A percentile compares a stretch with the other conserved stretches of the same genome.
Conservation (phyloP, 306 rosid species). For the Cicer cuneatum region DNA sequence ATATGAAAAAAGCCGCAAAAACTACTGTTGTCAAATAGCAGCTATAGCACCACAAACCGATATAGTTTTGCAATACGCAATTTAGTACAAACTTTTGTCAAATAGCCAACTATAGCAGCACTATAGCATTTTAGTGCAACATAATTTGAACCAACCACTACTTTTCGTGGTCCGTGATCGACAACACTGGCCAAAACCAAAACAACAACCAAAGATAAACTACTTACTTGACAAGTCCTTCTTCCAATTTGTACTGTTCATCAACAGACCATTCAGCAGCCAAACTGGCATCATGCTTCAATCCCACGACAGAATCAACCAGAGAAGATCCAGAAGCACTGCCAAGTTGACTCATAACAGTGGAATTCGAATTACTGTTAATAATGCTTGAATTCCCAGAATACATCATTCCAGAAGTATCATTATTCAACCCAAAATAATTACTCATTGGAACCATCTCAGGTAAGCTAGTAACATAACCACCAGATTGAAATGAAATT, state of each 20-base stretch:
- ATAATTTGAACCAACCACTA: too few species aligned
- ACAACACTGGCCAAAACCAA: neutral
- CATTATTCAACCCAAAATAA: conserved; percentile 60
- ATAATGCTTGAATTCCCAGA: conserved; percentile 59
- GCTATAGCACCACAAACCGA: too few species aligned
- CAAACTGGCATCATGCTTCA: conserved; percentile 79
- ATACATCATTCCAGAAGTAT: conserved; percentile 58
- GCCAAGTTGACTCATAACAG: conserved; percentile 62
- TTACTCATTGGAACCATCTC: conserved; percentile 76
- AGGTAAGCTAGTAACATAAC: conserved; percentile 57
- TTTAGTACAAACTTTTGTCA: too few species aligned
- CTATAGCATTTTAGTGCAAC: too few species aligned
- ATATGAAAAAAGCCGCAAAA: neutral
- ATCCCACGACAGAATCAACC: conserved; percentile 77
- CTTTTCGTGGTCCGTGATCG: too few species aligned
- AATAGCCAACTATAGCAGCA: too few species aligned
- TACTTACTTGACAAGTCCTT: conserved; percentile 78
- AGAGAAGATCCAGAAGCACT: conserved; percentile 63
- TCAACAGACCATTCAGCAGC: conserved; percentile 94
- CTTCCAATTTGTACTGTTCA: conserved; percentile 78
- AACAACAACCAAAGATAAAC: conserved; percentile 29
- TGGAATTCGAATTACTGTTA: conserved; percentile 39
- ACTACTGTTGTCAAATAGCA: neutral
- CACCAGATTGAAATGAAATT: conserved; percentile 74
- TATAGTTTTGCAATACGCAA: too few species aligned